Base-by-base conservation (phyloP, 2,329 filamentous ascomycete genomes). In the Xylariaceae sp. region DNA sequence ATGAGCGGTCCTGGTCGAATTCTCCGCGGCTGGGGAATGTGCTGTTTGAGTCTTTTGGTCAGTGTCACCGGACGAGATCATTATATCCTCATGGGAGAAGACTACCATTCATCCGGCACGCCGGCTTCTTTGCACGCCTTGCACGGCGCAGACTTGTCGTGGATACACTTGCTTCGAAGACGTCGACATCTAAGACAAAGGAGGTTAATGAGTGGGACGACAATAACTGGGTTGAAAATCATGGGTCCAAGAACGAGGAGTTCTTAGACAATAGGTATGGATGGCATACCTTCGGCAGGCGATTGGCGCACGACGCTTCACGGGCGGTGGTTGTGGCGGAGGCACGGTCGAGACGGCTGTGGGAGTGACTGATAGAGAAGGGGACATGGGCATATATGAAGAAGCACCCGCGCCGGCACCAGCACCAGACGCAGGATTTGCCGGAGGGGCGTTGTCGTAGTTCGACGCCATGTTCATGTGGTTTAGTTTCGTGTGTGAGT, bases 111-210 rank as follows among this genome's bases (percentile, higher is more conserved):
- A 23, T 76, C 73, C 9, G 77, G 67, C 15, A 81, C 72, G n/a
- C 80, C 80, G 10, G 80, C 78, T 55, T 80, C 77, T 17, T 71
- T 68, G 62, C 82, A 85, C 4, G 78, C 74, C 58, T 80, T 78
- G 63, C 82, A 85, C 13, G 80, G 80, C 30, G 80, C 73, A 18
- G 72, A 75, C 54, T 76, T 78, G 7, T 81, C 77, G 64, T 82
- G 80, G 15, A 80, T 67, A 64, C 81, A 84, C 71, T 82, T 84
- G 68, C 79, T 82, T 61, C 81, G 77, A 75, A 83, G 79, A 39
- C 80, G 79, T 39, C 81, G 80, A 63, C 81, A 84, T 74, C 80
- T 81, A 61, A 42, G 48, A 58, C n/a, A 18, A 47, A 39, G 4
- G 49, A 4, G 8, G 53, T 61, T 35, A 64, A 56, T 44, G 53